These are phyloP conservation scores for Rickenella mellea DNA, from an alignment of 768 basidiomycete genomes.

Conservation along the genomic window DNA sequence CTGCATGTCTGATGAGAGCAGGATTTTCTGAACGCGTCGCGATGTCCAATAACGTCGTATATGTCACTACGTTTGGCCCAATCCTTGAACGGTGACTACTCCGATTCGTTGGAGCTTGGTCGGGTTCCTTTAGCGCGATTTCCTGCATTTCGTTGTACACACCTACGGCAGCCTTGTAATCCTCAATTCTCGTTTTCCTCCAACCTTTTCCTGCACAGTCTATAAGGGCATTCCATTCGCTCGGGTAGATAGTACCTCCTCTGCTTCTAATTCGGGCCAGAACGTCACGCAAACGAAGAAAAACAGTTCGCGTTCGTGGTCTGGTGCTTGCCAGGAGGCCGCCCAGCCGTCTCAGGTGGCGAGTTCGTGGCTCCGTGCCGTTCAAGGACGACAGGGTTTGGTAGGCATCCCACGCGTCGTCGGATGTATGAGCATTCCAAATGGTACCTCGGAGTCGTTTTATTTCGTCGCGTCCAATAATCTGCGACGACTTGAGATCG, in stretches of 20 bases:
- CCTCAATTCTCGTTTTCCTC: slow-evolving; percentile 44
- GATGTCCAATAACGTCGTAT: slow-evolving; percentile 56
- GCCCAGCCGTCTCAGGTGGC: slow-evolving; percentile 50
- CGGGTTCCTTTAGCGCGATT: too few relatives aligned
- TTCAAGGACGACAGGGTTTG: slow-evolving; percentile 18
- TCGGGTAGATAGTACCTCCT: slow-evolving; percentile 46
- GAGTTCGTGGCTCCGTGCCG: slow-evolving; percentile 1
- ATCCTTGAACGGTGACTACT: slow-evolving; percentile 7
- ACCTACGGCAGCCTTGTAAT: slow-evolving; percentile 51
- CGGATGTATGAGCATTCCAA: slow-evolving; percentile 20
- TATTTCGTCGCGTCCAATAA: neutral
- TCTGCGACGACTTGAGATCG: slow-evolving; percentile 11
- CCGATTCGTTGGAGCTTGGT: too few relatives aligned
- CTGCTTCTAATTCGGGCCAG: slow-evolving; percentile 43
- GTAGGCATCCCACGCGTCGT: slow-evolving; percentile 37
- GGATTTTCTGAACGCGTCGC: slow-evolving; percentile 43
- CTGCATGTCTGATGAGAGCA: slow-evolving; percentile 39
- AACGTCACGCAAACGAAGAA: slow-evolving; percentile 61
- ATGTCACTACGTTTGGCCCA: slow-evolving; percentile 58
- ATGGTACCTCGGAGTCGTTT: slow-evolving; percentile 20
- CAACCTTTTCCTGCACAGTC: slow-evolving; percentile 58
- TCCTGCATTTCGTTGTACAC: slow-evolving; percentile 59
- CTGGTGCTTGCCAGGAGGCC: slow-evolving; percentile 44
- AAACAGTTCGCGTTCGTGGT: slow-evolving; percentile 50
- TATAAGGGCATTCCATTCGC: slow-evolving; percentile 74